phyloP scores from a whole-genome alignment of 805 yeast genomes.

The Yarrowia divulgata region DNA sequence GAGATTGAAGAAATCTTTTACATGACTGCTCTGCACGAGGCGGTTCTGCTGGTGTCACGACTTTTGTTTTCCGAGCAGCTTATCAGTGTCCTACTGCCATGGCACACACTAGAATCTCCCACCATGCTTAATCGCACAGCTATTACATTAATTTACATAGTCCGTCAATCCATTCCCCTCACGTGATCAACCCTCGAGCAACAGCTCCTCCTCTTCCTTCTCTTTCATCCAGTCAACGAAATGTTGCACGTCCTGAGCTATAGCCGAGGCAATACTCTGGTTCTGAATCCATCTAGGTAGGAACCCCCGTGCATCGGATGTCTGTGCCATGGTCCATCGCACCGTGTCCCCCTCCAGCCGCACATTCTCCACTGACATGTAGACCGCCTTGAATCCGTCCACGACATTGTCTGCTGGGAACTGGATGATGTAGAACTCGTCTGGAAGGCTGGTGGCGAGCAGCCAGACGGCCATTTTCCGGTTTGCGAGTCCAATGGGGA shows the following conservation, averaged over 20 bases:
- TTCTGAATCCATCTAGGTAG: slow-evolving; percentile 53
- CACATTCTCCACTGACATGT: slow-evolving; percentile 52
- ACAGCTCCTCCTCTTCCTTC: slow-evolving; percentile 32
- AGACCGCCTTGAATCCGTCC: slow-evolving; percentile 45
- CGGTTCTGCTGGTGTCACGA: too few species aligned
- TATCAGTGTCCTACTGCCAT: too few species aligned
- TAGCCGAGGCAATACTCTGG: slow-evolving; percentile 14
- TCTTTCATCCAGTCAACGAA: slow-evolving; percentile 24
- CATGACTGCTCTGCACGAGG: too few species aligned
- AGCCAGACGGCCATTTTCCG: slow-evolving; percentile 53
- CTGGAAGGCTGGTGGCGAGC: slow-evolving; percentile 39
- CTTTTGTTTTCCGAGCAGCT: too few species aligned
- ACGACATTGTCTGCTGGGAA: slow-evolving; percentile 49
- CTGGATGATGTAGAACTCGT: slow-evolving; percentile 46
- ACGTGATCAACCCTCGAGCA: slow-evolving; percentile 6
- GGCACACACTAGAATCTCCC: too few species aligned
- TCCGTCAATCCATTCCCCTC: too few species aligned
- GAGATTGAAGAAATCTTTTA: too few species aligned
- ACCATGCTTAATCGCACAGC: too few species aligned
- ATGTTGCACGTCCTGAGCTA: slow-evolving; percentile 27
- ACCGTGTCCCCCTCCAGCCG: slow-evolving; percentile 42
- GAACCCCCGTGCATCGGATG: slow-evolving; percentile 53
- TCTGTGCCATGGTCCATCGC: slow-evolving; percentile 53
- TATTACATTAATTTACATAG: too few species aligned
- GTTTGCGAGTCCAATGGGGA: slow-evolving; percentile 50